Evolutionary conservation across 176 grass and related monocot genomes (phyloP).

Genomic region (sorghum (Sorghum bicolor)): DNA sequence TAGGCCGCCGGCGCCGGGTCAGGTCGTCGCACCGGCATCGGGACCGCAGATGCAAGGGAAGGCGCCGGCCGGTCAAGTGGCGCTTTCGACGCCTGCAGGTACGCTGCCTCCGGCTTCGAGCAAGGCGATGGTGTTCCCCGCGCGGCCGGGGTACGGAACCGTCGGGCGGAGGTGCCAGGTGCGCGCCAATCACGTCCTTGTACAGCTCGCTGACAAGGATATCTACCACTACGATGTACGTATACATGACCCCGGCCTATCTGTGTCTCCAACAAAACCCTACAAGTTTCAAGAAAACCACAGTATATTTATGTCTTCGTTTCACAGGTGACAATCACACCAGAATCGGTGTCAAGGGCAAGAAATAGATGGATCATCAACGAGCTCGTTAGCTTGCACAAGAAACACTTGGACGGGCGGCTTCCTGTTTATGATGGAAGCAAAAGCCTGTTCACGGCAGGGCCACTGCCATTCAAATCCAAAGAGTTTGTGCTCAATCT

Average conservation of each 20-base stretch:
- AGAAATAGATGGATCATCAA: slow-evolving; percentile 40
- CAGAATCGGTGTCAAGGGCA: slow-evolving; percentile 22
- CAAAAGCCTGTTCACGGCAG: slow-evolving; percentile 56
- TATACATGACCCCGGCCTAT: neutral
- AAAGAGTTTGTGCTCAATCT: slow-evolving; percentile 51
- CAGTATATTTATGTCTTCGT: neutral
- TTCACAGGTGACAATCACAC: slow-evolving; percentile 43
- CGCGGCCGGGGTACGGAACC: slow-evolving; percentile 34
- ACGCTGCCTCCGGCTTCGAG: slow-evolving; percentile 30
- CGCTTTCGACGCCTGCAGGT: neutral
- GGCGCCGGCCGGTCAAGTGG: neutral
- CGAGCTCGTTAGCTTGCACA: slow-evolving; percentile 38
- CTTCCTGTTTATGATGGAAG: slow-evolving; percentile 61
- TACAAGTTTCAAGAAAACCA: neutral
- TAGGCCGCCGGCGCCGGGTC: neutral
- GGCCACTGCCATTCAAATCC: slow-evolving; percentile 41
- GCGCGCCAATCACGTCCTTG: slow-evolving; percentile 52
- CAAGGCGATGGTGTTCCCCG: slow-evolving; percentile 14
- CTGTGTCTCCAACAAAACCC: neutral
- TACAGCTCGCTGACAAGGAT: slow-evolving; percentile 8
- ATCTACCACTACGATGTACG: slow-evolving; percentile 56
- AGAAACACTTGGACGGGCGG: slow-evolving; percentile 23
- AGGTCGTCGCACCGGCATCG: neutral
- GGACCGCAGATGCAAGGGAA: neutral
- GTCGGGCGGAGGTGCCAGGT: slow-evolving; percentile 6